These are phyloP conservation scores for Penicillium verrucosum DNA, from an alignment of 2,329 filamentous ascomycete species.

Conservation along the genomic window DNA sequence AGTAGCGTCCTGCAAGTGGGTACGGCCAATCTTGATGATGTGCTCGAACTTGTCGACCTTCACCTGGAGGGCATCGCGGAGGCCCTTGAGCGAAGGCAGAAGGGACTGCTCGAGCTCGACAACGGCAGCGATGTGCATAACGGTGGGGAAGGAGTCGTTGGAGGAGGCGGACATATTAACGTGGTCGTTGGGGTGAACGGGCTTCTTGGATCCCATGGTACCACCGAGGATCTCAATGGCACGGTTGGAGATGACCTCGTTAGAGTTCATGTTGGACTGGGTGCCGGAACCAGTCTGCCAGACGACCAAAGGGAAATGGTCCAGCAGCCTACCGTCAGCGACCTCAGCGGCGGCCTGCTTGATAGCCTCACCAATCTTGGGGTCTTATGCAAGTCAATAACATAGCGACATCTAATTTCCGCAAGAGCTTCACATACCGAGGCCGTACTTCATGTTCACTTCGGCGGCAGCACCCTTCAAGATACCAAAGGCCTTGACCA, in stretches of 20 bases:
- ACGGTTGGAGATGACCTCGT: conserved; percentile 99
- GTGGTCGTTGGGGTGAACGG: conserved; percentile 98
- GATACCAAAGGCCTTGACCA: conserved; percentile 91
- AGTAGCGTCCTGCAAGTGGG: conserved; percentile 95
- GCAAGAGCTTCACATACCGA: conserved; percentile 50
- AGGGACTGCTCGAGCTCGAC: conserved; percentile 86
- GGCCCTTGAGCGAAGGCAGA: conserved; percentile 74
- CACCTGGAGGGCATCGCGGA: conserved; percentile 78
- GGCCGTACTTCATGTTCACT: conserved; percentile 91
- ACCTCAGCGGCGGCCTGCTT: conserved; percentile 93
- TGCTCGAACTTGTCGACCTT: conserved; percentile 88
- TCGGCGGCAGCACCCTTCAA: conserved; percentile 94
- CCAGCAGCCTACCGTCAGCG: conserved; percentile 84
- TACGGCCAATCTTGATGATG: conserved; percentile 98
- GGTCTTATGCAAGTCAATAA: conserved; percentile 55
- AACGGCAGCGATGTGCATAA: conserved; percentile 98
- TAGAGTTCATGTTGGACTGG: conserved; percentile 99
- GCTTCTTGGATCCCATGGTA: conserved; percentile 93
- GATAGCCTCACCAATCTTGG: conserved; percentile 86
- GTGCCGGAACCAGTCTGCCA: conserved; percentile 99
- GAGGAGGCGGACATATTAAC: conserved; percentile 99
- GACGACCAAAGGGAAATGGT: conserved; percentile 97
- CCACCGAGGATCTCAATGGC: conserved; percentile 97
- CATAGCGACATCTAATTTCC: background rate
- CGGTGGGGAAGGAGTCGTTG: conserved; percentile 98